Conservation (phyloP, 2,329 filamentous ascomycete genomes). For the Aureobasidium lini region DNA sequence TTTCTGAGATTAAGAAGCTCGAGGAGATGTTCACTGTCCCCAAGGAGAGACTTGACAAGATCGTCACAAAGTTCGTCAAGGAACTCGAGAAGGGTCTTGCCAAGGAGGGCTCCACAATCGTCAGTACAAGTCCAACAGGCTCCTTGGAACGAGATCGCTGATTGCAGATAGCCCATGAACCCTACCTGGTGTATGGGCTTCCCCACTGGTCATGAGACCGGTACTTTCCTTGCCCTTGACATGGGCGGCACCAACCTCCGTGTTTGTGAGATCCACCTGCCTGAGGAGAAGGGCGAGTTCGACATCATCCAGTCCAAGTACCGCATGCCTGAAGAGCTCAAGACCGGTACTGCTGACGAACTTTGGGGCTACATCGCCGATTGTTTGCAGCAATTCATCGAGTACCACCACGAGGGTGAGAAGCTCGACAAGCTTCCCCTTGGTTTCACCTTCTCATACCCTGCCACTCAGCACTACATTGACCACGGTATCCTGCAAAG, state of each 20-base stretch:
- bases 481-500: slow-evolving; percentile 87
- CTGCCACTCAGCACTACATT: slow-evolving; percentile 86
- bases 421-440: slow-evolving; percentile 64
- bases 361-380: slow-evolving; percentile 94
- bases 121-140: slow-evolving; percentile 42
- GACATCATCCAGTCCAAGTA: slow-evolving; percentile 96
- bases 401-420: slow-evolving; percentile 67
- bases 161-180: slow-evolving; percentile 71
- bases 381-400: slow-evolving; percentile 82
- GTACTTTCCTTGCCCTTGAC: slow-evolving; percentile 82
- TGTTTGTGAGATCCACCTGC: slow-evolving; percentile 86
- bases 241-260: slow-evolving; percentile 96
- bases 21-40: slow-evolving; percentile 80
- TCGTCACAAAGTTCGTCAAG: slow-evolving; percentile 80
- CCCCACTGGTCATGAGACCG: slow-evolving; percentile 78
- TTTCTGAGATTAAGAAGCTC: slow-evolving; percentile 71
- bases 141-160: neutral
- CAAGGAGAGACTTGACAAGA: slow-evolving; percentile 72
- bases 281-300: slow-evolving; percentile 80
- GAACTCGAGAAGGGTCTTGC: slow-evolving; percentile 86
- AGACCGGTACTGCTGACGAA: slow-evolving; percentile 74
- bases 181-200: slow-evolving; percentile 92
- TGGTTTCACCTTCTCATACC: slow-evolving; percentile 95
- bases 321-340: slow-evolving; percentile 86
- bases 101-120: slow-evolving; percentile 86